phyloP scores from a whole-genome alignment of 2,329 filamentous ascomycete genomes.

The Fusarium sp. region DNA sequence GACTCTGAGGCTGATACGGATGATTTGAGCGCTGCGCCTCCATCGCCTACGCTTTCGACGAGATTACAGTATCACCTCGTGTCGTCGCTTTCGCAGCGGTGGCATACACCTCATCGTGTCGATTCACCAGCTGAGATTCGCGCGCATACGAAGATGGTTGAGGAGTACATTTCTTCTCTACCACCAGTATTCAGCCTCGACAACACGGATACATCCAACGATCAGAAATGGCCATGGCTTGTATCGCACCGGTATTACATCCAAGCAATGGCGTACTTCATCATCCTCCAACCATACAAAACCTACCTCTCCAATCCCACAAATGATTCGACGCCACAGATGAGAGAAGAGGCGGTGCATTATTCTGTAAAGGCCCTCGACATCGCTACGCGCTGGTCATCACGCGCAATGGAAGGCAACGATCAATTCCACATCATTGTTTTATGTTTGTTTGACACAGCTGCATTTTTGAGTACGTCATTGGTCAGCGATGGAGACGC shows the following conservation, averaged over 20 bases:
- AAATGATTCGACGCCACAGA: background rate
- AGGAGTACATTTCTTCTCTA: background rate
- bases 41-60: slow-evolving; percentile 10
- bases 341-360: background rate
- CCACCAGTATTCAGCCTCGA: background rate
- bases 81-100: slow-evolving; percentile 8
- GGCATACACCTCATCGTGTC: slow-evolving; percentile 16
- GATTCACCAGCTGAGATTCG: background rate
- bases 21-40: rapidly evolving
- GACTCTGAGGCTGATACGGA: background rate
- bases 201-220: background rate
- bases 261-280: slow-evolving; percentile 18
- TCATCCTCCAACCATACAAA: slow-evolving; percentile 21
- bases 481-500: background rate
- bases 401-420: background rate
- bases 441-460: slow-evolving; percentile 2
- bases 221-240: slow-evolving; percentile 9
- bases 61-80: slow-evolving; percentile 16
- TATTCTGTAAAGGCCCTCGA: background rate
- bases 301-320: background rate
- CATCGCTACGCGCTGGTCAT: slow-evolving; percentile 7
- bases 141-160: background rate
- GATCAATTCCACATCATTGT: slow-evolving; percentile 15
- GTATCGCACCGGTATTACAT: slow-evolving; percentile 16
- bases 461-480: slow-evolving; percentile 6